These are phyloP conservation scores for Rhizopogon vesiculosus DNA, from an alignment of 768 basidiomycete genomes.

Conservation along the genomic window DNA sequence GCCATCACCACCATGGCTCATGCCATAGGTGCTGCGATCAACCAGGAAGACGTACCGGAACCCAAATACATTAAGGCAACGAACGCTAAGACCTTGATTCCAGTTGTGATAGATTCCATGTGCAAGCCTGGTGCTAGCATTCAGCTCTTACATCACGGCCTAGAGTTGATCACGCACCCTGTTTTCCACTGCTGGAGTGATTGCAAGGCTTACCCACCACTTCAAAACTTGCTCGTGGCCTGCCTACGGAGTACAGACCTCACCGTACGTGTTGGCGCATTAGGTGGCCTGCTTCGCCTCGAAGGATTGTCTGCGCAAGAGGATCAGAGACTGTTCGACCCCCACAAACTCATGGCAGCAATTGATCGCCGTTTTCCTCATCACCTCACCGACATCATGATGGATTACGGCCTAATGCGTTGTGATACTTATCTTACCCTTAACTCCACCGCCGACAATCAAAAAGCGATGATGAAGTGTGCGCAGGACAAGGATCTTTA, in stretches of 20 bases:
- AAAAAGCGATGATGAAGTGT: constrained; percentile 48
- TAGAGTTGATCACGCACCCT: constrained; percentile 40
- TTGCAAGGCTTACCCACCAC: constrained; percentile 37
- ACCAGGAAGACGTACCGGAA: constrained; percentile 33
- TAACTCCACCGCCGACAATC: constrained; percentile 37
- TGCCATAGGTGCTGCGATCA: constrained; percentile 39
- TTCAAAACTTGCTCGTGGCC: constrained; percentile 50
- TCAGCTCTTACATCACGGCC: constrained; percentile 47
- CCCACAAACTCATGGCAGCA: constrained; percentile 38
- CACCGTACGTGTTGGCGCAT: constrained; percentile 43
- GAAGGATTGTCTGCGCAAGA: constrained; percentile 37
- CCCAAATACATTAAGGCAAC: constrained; percentile 34
- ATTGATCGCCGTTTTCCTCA: constrained; percentile 39
- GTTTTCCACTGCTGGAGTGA: constrained; percentile 41
- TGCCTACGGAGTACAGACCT: constrained; percentile 53
- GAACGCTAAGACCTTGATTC: constrained; percentile 40
- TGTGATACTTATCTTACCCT: constrained; percentile 47
- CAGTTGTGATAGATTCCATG: constrained; percentile 36
- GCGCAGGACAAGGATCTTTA: constrained; percentile 46
- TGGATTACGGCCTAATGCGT: constrained; percentile 41
- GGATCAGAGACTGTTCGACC: constrained; percentile 46
- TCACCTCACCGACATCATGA: constrained; percentile 41
- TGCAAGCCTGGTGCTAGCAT: constrained; percentile 38
- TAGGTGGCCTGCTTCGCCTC: constrained; percentile 51
- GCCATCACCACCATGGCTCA: constrained; percentile 50